These are phyloP conservation scores for Yamadazyma siamensis DNA, from an alignment of 1,139 yeast species.

Conservation along the genomic window DNA sequence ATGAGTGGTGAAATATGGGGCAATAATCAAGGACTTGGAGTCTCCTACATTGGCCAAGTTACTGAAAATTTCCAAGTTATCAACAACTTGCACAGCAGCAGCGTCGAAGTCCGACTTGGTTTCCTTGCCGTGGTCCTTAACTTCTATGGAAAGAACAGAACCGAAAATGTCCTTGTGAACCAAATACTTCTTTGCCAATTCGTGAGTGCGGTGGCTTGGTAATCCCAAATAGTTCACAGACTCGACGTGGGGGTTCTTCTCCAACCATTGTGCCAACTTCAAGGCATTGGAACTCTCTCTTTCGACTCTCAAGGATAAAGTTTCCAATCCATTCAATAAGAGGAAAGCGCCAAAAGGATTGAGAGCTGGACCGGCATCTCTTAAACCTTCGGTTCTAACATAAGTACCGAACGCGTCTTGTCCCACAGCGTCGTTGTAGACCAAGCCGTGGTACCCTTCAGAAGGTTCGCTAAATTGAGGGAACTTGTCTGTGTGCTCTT, in stretches of 20 bases:
- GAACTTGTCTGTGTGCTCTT: constrained; percentile 76
- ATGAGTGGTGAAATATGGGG: constrained; percentile 95
- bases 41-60: constrained; percentile 97
- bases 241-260: constrained; percentile 64
- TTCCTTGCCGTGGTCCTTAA: constrained; percentile 52
- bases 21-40: constrained; percentile 88
- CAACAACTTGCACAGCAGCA: constrained; percentile 81
- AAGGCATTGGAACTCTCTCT: constrained; percentile 87
- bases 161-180: constrained; percentile 65
- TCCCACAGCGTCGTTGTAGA: constrained; percentile 79
- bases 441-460: constrained; percentile 89
- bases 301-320: constrained; percentile 88
- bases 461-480: constrained; percentile 90
- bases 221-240: constrained; percentile 95
- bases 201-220: constrained; percentile 78
- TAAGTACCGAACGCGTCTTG: constrained; percentile 76
- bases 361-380: constrained; percentile 89
- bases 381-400: constrained; percentile 77
- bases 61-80: constrained; percentile 75
- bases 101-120: constrained; percentile 55
- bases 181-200: constrained; percentile 77
- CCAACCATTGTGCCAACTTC: constrained; percentile 74
- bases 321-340: constrained; percentile 87
- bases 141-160: constrained; percentile 86
- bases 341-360: constrained; percentile 89